Percentiles rank a stretch among this genome's conserved stretches.
Evolutionary conservation across 306 rosid species (phyloP).

Genomic region (Macrotyloma uniflorum): DNA sequence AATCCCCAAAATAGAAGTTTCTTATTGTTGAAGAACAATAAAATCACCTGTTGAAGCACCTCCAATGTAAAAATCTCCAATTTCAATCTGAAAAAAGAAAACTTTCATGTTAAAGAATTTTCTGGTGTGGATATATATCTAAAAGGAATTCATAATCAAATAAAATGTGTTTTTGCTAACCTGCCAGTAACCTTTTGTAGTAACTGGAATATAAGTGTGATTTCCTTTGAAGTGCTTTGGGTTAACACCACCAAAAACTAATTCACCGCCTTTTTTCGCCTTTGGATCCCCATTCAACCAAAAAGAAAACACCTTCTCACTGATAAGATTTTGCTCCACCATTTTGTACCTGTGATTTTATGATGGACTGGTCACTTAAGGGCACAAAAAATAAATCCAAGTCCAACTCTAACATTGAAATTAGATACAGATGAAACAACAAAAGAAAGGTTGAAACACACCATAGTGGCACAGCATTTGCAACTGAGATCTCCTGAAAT

Average conservation of each 20-base stretch:
- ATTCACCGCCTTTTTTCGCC: slow-evolving; percentile 74
- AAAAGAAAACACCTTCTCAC: slow-evolving; percentile 78
- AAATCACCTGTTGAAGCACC: slow-evolving; percentile 78
- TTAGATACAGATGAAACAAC: slow-evolving; percentile 11
- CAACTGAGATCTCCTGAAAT: slow-evolving; percentile 82
- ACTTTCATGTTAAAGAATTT: neutral
- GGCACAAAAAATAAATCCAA: slow-evolving; percentile 16
- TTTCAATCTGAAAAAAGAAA: slow-evolving; percentile 63
- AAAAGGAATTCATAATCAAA: slow-evolving; percentile 24
- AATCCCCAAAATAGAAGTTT: neutral
- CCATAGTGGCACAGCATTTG: slow-evolving; percentile 74
- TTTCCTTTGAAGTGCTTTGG: slow-evolving; percentile 72
- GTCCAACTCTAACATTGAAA: slow-evolving; percentile 29
- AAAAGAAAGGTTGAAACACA: slow-evolving; percentile 38
- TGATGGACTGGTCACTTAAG: slow-evolving; percentile 31
- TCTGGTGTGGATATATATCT: neutral
- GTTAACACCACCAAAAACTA: slow-evolving; percentile 83
- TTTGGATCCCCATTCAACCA: slow-evolving; percentile 76
- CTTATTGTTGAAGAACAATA: slow-evolving; percentile 6
- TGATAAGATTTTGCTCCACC: slow-evolving; percentile 62
- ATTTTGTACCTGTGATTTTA: slow-evolving; percentile 68
- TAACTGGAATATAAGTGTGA: slow-evolving; percentile 79
- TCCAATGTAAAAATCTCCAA: slow-evolving; percentile 77
- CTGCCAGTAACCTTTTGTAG: slow-evolving; percentile 92
- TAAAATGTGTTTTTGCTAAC: slow-evolving; percentile 41